phyloP scores from a whole-genome alignment of 805 yeast species.

The Cyberlindnera japonica region DNA sequence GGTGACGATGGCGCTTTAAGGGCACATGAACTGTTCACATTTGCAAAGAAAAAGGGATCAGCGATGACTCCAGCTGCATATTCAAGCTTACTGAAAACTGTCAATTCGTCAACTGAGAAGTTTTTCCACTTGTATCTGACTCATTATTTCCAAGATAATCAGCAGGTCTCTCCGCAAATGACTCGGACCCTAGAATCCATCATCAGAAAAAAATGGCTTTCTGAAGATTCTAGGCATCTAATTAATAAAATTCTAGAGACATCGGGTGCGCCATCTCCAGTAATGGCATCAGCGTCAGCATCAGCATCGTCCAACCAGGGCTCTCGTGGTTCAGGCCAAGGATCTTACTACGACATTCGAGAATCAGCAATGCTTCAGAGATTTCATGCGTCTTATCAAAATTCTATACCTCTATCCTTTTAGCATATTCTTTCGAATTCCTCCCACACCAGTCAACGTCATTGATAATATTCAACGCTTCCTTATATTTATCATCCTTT shows the following conservation, averaged over 20 bases:
- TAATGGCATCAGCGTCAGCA: too few species aligned
- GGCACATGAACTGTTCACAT: slow-evolving; percentile 13
- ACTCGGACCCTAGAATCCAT: slow-evolving; percentile 1
- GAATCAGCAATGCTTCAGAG: slow-evolving; percentile 9
- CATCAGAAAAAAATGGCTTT: slow-evolving; percentile 1
- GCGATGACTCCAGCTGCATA: background rate
- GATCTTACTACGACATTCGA: slow-evolving; percentile 11
- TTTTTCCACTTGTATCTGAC: slow-evolving; percentile 1
- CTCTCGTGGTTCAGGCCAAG: too few species aligned
- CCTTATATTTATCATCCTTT: slow-evolving; percentile 29
- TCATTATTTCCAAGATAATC: background rate
- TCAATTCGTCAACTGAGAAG: background rate
- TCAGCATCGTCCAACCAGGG: too few species aligned
- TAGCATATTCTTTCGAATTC: slow-evolving; percentile 2
- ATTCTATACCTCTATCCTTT: slow-evolving; percentile 2
- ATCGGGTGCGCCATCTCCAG: too few species aligned
- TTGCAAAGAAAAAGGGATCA: slow-evolving; percentile 1
- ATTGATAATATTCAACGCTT: slow-evolving; percentile 13
- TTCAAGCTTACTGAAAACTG: slow-evolving; percentile 3
- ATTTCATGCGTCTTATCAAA: background rate
- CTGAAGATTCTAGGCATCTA: background rate
- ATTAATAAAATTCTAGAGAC: background rate
- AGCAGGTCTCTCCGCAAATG: background rate
- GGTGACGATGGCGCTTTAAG: slow-evolving; percentile 15
- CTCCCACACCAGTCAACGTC: slow-evolving; percentile 21